Evolutionary conservation across 1,284 basidiomycete genomes (phyloP).

Genomic region (Pseudozyma hubeiensis): DNA sequence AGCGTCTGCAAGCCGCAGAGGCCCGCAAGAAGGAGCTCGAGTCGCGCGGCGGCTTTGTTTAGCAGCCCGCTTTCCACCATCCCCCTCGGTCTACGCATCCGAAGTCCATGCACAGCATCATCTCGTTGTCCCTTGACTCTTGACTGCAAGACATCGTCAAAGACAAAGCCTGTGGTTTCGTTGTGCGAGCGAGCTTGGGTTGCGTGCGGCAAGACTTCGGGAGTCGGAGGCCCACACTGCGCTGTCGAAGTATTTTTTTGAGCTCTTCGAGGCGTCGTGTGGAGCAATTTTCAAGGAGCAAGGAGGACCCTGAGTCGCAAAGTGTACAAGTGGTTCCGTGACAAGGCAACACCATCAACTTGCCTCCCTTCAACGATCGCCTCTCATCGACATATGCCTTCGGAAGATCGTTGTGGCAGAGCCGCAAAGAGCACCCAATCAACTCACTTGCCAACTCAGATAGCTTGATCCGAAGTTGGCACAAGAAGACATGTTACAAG

Average conservation of each 20-base stretch:
- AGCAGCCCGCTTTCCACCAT: not conserved
- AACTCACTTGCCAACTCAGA: no score
- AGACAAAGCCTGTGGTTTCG: not conserved
- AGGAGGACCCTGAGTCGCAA: conserved; percentile 5
- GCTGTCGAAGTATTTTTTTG: not conserved
- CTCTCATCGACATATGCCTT: no score
- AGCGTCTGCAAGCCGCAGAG: conserved; percentile 59
- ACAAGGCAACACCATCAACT: no score
- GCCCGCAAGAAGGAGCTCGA: conserved; percentile 55
- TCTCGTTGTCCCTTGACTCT: no score
- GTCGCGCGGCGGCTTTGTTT: conserved; percentile 40
- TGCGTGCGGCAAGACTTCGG: not conserved
- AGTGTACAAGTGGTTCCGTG: no score
- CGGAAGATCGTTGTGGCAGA: no score
- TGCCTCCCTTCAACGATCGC: no score
- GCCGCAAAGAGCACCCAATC: no score
- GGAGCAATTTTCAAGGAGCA: not conserved
- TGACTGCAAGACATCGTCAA: no score
- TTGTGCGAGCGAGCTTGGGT: not conserved
- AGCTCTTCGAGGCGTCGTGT: not conserved
- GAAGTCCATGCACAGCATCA: no score
- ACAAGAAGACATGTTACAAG: no score
- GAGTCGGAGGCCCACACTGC: not conserved
- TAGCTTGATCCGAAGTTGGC: no score
- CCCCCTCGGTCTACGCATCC: not conserved